These are phyloP conservation scores for Solanum virginianum DNA, from an alignment of 257 asterid species.

Conservation along the genomic window DNA sequence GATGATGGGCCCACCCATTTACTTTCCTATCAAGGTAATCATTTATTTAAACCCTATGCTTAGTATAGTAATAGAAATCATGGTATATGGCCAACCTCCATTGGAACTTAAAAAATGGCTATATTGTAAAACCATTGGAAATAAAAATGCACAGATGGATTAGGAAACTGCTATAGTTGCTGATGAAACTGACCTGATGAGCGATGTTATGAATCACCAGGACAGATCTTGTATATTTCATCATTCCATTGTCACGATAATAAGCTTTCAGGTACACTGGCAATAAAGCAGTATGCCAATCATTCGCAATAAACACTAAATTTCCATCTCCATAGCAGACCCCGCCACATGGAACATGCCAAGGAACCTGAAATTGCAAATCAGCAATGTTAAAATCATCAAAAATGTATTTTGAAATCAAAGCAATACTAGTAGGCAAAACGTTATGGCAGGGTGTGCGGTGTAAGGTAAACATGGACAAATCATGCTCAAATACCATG, in stretches of 20 bases:
- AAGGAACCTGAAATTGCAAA: conserved; percentile 57
- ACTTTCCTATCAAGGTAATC: neutral
- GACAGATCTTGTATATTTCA: conserved; percentile 77
- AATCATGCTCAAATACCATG: neutral
- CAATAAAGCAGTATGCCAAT: conserved; percentile 94
- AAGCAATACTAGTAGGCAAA: neutral
- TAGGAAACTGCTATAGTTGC: neutral
- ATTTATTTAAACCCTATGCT: neutral
- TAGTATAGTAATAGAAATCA: neutral
- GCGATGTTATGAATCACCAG: conserved; percentile 96
- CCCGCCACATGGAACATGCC: conserved; percentile 98
- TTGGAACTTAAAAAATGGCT: neutral
- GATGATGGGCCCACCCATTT: neutral
- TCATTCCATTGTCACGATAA: conserved; percentile 80
- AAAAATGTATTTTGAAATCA: neutral
- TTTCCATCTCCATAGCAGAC: conserved; percentile 97
- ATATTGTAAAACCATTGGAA: neutral
- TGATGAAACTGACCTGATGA: conserved; percentile 64
- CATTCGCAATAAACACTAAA: conserved; percentile 84
- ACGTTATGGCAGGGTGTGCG: neutral
- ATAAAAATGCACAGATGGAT: neutral
- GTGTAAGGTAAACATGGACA: neutral
- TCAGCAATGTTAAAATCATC: neutral
- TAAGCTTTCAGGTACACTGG: conserved; percentile 96
- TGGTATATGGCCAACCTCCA: neutral